Evolutionary conservation across 2,329 filamentous ascomycete genomes (phyloP), one percentile per base, ranked within the genome.

Genomic region (Botrytis byssoidea): DNA sequence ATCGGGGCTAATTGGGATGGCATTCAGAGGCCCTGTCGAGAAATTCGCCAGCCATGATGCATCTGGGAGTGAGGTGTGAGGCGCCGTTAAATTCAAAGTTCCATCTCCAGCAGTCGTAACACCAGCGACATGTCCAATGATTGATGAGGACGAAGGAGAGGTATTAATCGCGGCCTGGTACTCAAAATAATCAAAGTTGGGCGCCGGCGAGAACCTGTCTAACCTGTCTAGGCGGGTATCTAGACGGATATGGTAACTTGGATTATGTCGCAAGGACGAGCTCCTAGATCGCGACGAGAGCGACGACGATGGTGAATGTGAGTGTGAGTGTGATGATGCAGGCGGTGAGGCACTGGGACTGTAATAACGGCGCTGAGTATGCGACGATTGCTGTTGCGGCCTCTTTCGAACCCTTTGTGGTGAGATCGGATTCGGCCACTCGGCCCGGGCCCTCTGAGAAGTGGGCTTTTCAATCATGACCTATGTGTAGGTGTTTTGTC

Each of bases 271-370:
- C 25, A 35, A 55, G n/a, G 35, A 68, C 40, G 65, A 68, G 48
- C 65, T 42, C 25, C 65, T 57, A 9, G 48, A 42, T 57, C 48
- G 48, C 35, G 65, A 68, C 22, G 70, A 72, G 14, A 63, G 65
- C 35, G 65, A 60, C 22, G 70, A 72, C 22, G 70, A 46, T 22
- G 70, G 59, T 35, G 68, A 60, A 18, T 42, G 29, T n/a, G 70
- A 72, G 29, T 55, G 25, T 55, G 70, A 72, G 48, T 55, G 40
- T 55, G 71, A 72, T 22, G 64, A 68, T 29, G 22, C 51, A 32
- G 71, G 63, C 32, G 71, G 71, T 60, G 71, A 72, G n/a, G 63
- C 51, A 68, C 63, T 72, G 29, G 71, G 71, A 40, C 63, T 72
- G 71, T 48, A 60, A 32, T 42, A 55, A 60, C 48, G 72, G 35